Base-by-base conservation (phyloP, 192 early-diverging fungal genomes). In the Linnemannia exigua region DNA sequence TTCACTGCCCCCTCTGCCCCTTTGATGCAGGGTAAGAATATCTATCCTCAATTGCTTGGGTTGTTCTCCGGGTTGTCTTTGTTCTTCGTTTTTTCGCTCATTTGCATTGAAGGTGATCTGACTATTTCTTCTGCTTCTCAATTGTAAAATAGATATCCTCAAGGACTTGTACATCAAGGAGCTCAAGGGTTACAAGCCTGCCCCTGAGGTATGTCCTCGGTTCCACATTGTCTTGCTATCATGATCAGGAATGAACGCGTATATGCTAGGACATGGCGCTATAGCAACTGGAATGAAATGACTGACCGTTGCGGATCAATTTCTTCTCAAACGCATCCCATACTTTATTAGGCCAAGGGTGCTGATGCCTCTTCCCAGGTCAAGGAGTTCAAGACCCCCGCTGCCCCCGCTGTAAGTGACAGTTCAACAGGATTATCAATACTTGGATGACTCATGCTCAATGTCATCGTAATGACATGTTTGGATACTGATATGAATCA, bases 101-200 rank as follows among this genome's bases (percentile, higher is more conserved):
- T 5, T 28, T 25, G n/a, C n/a, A 6, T 31, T 22, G 2, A 41
- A 15, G 41, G 8, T 46, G 15, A 41, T 47, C 28, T 31, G 47
- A 72, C 28, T 20, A 7, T 47, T 1, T 14, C n/a, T 19, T 1
- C 28, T 50, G 67, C 16, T 17, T 19, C 0, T 63, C n/a, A 71
- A 31, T 46, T 33, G 35, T n/a, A 12, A 38, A n/a, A 31, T 84
- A 91, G 90, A 91, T 81, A 88, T 91, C 77, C 67, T 91, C 70
- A 87, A 89, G 76, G 89, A 90, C 8, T 67, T 91, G 76, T 89
- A 88, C 87, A 70, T 91, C 51, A 88, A 90, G 88, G 89, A 91
- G 79, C 77, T 91, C 81, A 90, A 91, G 90, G 76, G 38, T 67
- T 91, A 91, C 87, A 90, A 91, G 89, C 90, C 90, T 77, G 63